Percentiles rank a stretch among this genome's conserved stretches.
These are phyloP conservation scores for Cyphellophora europaea DNA, from an alignment of 2,329 filamentous ascomycete species.

Conservation along the genomic window DNA sequence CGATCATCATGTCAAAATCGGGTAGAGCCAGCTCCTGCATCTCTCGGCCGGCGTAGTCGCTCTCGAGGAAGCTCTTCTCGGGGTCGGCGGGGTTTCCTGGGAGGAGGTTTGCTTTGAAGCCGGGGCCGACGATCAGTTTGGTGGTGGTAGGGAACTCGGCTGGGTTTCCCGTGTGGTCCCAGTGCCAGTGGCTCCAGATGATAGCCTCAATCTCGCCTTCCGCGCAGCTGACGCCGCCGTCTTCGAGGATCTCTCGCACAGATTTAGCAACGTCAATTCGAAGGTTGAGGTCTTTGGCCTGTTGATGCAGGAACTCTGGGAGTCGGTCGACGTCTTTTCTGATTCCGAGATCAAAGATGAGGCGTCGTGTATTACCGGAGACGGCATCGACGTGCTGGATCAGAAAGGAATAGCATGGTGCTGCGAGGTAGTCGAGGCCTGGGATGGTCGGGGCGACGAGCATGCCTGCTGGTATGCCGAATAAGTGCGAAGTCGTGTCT, in stretches of 20 bases:
- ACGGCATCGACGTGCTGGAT: slow-evolving; percentile 11
- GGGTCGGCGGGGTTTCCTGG: slow-evolving; percentile 37
- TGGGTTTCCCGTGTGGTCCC: slow-evolving; percentile 22
- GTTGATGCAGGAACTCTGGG: slow-evolving; percentile 4
- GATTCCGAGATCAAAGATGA: slow-evolving; percentile 19
- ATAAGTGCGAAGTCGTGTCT: slow-evolving; percentile 1
- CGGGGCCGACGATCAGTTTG: slow-evolving; percentile 19
- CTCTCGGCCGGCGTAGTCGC: slow-evolving; percentile 22
- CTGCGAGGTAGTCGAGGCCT: slow-evolving; percentile 18
- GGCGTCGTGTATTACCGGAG: slow-evolving; percentile 1
- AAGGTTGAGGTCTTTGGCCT: slow-evolving; percentile 3
- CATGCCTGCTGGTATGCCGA: background rate
- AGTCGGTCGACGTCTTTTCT: slow-evolving; percentile 19
- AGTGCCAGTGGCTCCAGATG: slow-evolving; percentile 24
- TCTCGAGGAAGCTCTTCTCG: slow-evolving; percentile 25
- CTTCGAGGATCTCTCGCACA: slow-evolving; percentile 19
- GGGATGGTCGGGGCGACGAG: slow-evolving; percentile 26
- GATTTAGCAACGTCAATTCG: slow-evolving; percentile 17
- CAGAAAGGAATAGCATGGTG: slow-evolving; percentile 14
- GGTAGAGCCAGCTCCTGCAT: slow-evolving; percentile 10
- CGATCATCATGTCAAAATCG: slow-evolving; percentile 14
- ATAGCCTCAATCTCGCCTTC: slow-evolving; percentile 19
- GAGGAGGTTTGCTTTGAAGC: slow-evolving; percentile 24
- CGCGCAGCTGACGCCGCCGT: slow-evolving; percentile 11
- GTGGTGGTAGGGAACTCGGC: slow-evolving; percentile 18